A percentile compares a stretch with the other conserved stretches of the same genome.
Conservation (phyloP, 2,329 filamentous ascomycete genomes). For the Dactylellina haptotyla region DNA sequence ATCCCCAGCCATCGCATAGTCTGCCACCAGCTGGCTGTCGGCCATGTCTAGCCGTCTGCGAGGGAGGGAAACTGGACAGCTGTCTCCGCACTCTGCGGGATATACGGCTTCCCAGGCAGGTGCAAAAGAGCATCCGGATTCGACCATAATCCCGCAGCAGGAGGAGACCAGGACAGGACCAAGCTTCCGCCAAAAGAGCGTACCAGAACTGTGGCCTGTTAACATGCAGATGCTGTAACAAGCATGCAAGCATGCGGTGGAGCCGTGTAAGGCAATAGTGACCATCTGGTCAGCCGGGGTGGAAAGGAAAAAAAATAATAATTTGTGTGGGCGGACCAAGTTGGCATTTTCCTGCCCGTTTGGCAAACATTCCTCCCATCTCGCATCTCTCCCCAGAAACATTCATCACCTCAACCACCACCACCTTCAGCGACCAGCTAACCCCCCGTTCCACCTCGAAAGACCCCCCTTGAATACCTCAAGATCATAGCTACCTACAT, state of each 20-base stretch:
- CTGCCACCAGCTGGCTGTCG: no score
- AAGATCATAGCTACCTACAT: slow-evolving; percentile 28
- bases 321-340: slow-evolving; percentile 19
- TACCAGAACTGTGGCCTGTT: slow-evolving; percentile 16
- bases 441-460: neutral
- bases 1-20: neutral
- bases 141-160: slow-evolving; percentile 19
- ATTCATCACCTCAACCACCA: slow-evolving; percentile 28
- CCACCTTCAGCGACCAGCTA: slow-evolving; percentile 23
- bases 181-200: slow-evolving; percentile 2
- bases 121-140: slow-evolving; percentile 3
- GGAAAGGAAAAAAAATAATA: slow-evolving; percentile 6
- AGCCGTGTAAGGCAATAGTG: neutral
- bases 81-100: slow-evolving; percentile 38
- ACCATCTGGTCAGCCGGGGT: neutral
- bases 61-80: neutral
- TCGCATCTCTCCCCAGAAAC: slow-evolving; percentile 32
- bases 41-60: slow-evolving; percentile 35
- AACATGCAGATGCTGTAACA: no score
- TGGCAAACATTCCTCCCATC: slow-evolving; percentile 32
- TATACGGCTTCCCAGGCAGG: slow-evolving; percentile 26
- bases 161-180: neutral
- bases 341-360: slow-evolving; percentile 17
- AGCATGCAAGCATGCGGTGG: no score
- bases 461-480: neutral